These are phyloP conservation scores for Oidium heveae DNA, from an alignment of 2,329 filamentous ascomycete genomes.

Conservation along the genomic window DNA sequence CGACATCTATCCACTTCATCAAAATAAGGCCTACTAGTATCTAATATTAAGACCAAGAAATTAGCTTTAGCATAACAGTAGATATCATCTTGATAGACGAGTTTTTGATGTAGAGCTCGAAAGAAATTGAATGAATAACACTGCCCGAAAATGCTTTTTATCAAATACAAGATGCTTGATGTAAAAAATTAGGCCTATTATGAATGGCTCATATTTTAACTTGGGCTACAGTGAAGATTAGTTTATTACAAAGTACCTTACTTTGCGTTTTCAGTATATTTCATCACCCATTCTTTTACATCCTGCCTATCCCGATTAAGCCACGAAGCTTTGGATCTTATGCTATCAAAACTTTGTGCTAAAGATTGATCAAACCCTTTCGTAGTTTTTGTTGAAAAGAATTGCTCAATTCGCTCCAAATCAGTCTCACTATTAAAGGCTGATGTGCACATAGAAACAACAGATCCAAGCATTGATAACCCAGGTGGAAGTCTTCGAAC, in stretches of 20 bases:
- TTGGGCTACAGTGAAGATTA: no score
- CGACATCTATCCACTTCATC: no score
- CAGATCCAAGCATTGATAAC: slow-evolving; percentile 59
- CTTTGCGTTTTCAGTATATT: slow-evolving; percentile 18
- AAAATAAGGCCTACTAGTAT: no score
- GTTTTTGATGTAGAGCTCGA: no score
- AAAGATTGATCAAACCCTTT: slow-evolving; percentile 73
- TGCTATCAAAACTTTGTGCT: slow-evolving; percentile 68
- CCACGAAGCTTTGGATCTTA: slow-evolving; percentile 68
- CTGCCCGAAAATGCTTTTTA: no score
- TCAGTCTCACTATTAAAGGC: slow-evolving; percentile 60
- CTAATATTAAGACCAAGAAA: no score
- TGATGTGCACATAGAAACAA: slow-evolving; percentile 60
- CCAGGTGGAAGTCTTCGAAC: slow-evolving; percentile 64
- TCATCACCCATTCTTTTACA: slow-evolving; percentile 46
- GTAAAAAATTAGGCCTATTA: no score
- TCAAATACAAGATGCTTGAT: no score
- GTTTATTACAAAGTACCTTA: background rate
- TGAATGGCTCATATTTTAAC: no score
- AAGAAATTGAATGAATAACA: no score
- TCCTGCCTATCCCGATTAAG: slow-evolving; percentile 50
- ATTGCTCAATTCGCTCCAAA: slow-evolving; percentile 47
- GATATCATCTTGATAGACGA: no score
- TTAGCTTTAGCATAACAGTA: no score
- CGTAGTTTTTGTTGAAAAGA: slow-evolving; percentile 62